Base-by-base conservation (phyloP, 2,329 filamentous ascomycete genomes). In the Aspergillus terreus region DNA sequence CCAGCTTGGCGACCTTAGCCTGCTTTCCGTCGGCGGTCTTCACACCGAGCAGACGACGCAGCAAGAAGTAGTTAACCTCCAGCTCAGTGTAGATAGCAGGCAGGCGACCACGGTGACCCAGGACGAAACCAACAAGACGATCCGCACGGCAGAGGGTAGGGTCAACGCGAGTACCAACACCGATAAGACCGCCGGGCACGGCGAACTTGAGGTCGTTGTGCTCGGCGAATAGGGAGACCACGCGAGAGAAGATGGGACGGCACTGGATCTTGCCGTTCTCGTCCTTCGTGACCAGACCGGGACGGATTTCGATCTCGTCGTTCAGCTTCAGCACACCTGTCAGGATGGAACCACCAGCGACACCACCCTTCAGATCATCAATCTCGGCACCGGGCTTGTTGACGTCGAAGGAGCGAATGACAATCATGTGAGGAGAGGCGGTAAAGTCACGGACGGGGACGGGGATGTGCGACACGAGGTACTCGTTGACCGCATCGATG, bases 301-400 rank as follows among this genome's bases (percentile, higher is more conserved):
- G 94, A 62, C 94, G 84, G 69, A 99, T 99, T 76, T 99, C 94
- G 62, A 99, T 95, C 79, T 99, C 94, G 67, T 99, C 94, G 58
- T 91, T 91, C 57, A 97, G 81, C 82, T 97, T 97, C 66, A 99
- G 78, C 52, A 99, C 91, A 82, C 94, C 94, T 70, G 92, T 95
- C 62, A 99, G 78, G 69, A 99, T 97, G 75, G 85, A 91, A 61
- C 94, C 94, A 85, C 94, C 94, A 63, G 94, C 94, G 71, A 99
- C 94, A 83, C 94, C 94, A 70, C 94, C 94, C 83, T 97, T 96
- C 57, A 99, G 82, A 64, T 99, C 94, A 55, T 97, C 92, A 60
- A 99, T 97, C 76, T 96, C 94, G 40, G 94, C 92, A 82, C 94
- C 94, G 40, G 94, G 94, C 83, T 99, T 99, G 85, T 99, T 99